Conservation (phyloP, 2,329 filamentous ascomycete genomes). For the Stagonosporopsis cucurbitacearum region DNA sequence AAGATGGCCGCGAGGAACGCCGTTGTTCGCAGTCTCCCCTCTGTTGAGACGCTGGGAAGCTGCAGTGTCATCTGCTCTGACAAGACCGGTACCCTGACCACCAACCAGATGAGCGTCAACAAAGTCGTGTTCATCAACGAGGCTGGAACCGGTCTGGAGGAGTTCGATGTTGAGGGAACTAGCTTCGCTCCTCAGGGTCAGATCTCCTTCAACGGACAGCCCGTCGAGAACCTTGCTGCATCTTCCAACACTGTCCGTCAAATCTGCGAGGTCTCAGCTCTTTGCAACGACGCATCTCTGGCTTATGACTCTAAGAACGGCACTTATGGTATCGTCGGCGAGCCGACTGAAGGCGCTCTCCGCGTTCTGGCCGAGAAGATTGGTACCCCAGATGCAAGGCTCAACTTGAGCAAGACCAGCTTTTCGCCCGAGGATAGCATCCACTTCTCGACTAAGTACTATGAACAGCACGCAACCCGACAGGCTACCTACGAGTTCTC, state of each 20-base stretch:
- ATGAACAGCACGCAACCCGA: conserved; percentile 76
- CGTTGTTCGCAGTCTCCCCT: conserved; percentile 93
- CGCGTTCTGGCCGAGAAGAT: conserved; percentile 93
- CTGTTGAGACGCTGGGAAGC: conserved; percentile 96
- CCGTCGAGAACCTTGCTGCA: conserved; percentile 70
- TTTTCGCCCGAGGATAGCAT: conserved; percentile 66
- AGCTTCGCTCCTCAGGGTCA: conserved; percentile 86
- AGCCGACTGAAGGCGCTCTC: conserved; percentile 93
- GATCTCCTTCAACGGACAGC: conserved; percentile 72
- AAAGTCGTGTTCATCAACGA: conserved; percentile 85
- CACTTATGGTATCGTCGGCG: conserved; percentile 82
- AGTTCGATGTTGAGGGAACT: conserved; percentile 88
- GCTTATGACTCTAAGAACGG: conserved; percentile 79
- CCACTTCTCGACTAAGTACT: conserved; percentile 83
- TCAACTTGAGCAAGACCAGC: conserved; percentile 60
- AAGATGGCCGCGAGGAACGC: conserved; percentile 99
- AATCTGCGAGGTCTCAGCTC: conserved; percentile 71
- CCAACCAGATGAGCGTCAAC: conserved; percentile 99
- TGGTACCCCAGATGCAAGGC: conserved; percentile 73
- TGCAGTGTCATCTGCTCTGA: conserved; percentile 99
- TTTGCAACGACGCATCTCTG: conserved; percentile 89
- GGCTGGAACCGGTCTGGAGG: conserved; percentile 75
- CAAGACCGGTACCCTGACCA: conserved; percentile 97
- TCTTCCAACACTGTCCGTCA: conserved; percentile 79
- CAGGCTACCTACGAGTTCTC: conserved; percentile 96